A percentile compares a stretch with the other conserved stretches of the same genome.
These are phyloP conservation scores for Venturia oleaginea DNA, from an alignment of 2,329 filamentous ascomycete species.

Conservation along the genomic window DNA sequence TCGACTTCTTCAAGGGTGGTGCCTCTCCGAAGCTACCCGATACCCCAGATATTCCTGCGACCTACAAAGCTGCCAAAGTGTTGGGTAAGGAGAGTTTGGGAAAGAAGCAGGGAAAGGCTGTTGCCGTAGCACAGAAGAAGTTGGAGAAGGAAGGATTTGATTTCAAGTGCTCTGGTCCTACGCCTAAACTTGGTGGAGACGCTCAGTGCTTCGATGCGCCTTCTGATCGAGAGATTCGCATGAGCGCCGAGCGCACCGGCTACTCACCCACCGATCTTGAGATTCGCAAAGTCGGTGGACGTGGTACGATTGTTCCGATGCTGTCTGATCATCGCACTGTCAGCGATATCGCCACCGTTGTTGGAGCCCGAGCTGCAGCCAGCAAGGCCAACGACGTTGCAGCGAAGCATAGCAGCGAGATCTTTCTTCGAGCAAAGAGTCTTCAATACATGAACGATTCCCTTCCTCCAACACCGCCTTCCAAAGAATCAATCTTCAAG, in stretches of 20 bases:
- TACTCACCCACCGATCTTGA: conserved; percentile 1
- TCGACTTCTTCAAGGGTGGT: conserved; percentile 8
- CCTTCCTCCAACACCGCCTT: conserved; percentile 5
- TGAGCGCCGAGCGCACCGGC: not conserved
- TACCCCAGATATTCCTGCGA: conserved; percentile 2
- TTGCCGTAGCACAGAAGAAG: not conserved
- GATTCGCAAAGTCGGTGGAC: not conserved
- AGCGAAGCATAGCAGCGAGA: not conserved
- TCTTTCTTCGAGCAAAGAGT: not conserved
- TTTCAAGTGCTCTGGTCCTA: conserved; percentile 9
- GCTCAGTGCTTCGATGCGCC: conserved; percentile 3
- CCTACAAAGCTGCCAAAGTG: conserved; percentile 8
- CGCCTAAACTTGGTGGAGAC: not conserved
- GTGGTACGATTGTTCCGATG: not conserved
- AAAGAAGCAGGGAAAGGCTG: not conserved
- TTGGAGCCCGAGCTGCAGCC: not conserved
- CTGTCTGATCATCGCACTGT: not conserved
- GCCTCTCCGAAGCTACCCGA: conserved; percentile 2
- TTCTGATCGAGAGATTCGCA: not conserved
- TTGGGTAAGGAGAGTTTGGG: conserved; percentile 7
- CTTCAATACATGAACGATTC: conserved; percentile 10
- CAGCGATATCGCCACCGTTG: not conserved
- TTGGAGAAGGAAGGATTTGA: not conserved
- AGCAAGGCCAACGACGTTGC: not conserved
- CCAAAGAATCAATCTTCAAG: conserved; percentile 7